Percentiles rank a stretch among this genome's conserved stretches.
Conservation (phyloP, 2,329 filamentous ascomycete species). For the Pseudomassariella vexata region DNA sequence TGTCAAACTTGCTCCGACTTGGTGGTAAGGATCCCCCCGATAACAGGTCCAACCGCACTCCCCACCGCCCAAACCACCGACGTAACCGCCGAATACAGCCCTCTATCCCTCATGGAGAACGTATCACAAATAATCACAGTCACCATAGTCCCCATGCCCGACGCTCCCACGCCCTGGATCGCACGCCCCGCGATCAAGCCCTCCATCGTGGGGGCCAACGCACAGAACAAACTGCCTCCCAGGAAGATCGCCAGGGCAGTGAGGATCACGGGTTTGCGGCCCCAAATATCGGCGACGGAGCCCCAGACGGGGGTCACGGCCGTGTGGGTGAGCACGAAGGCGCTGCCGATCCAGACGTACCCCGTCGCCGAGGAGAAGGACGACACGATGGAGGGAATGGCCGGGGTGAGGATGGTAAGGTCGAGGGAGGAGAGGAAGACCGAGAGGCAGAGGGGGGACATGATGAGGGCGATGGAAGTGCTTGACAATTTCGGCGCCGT, state of each 20-base stretch:
- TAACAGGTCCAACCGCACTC: conserved; percentile 57
- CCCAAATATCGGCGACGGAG: conserved; percentile 53
- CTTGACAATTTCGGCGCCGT: neutral
- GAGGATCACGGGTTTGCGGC: conserved; percentile 47
- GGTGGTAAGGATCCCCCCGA: conserved; percentile 60
- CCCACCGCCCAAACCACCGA: conserved; percentile 64
- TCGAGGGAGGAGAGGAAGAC: conserved; percentile 43
- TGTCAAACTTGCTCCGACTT: conserved; percentile 6
- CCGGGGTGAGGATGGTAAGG: conserved; percentile 54
- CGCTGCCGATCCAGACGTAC: conserved; percentile 73
- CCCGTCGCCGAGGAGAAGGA: conserved; percentile 57
- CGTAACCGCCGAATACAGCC: conserved; percentile 56
- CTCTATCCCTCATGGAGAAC: conserved; percentile 40
- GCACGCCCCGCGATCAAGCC: conserved; percentile 42
- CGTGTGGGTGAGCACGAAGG: conserved; percentile 66
- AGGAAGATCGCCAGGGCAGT: conserved; percentile 44
- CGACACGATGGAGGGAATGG: conserved; percentile 53
- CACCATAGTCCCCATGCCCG: conserved; percentile 45
- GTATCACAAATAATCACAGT: conserved; percentile 49
- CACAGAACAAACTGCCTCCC: conserved; percentile 43
- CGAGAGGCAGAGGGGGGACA: conserved; percentile 32
- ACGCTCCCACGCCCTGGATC: conserved; percentile 46
- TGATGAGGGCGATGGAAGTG: conserved; percentile 20
- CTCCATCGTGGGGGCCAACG: conserved; percentile 35
- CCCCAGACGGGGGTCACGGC: conserved; percentile 68